Percentiles rank a stretch among this genome's conserved stretches.
phyloP scores from a whole-genome alignment of 2,329 filamentous ascomycete species.

The Plectosphaerella cucumerina region DNA sequence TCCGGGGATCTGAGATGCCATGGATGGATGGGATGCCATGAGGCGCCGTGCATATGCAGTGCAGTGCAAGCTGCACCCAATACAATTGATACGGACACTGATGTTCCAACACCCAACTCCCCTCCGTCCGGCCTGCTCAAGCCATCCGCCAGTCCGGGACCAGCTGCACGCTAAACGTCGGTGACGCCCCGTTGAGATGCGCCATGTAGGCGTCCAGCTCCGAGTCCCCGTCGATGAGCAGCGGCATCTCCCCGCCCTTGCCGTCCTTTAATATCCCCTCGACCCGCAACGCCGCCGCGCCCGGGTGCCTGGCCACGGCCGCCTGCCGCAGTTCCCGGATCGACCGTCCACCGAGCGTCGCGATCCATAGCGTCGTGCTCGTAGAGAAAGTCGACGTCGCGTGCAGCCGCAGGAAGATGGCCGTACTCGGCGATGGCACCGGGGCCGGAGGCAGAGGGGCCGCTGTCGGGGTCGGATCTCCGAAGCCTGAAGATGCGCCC shows the following conservation, averaged over 20 bases:
- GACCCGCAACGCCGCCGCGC: conserved; percentile 53
- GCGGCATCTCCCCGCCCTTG: conserved; percentile 55
- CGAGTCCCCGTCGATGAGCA: conserved; percentile 65
- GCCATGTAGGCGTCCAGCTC: conserved; percentile 69
- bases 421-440: conserved; percentile 29
- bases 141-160: conserved; percentile 15
- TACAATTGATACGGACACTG: no score
- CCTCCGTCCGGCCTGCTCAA: no score
- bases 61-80: not conserved
- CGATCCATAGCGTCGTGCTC: conserved; percentile 59
- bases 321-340: conserved; percentile 60
- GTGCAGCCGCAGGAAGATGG: conserved; percentile 67
- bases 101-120: no score
- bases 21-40: no score
- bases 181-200: conserved; percentile 48
- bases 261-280: conserved; percentile 62
- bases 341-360: conserved; percentile 53
- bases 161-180: conserved; percentile 39
- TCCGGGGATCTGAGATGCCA: no score
- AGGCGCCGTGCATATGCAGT: not conserved
- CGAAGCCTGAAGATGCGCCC: conserved; percentile 31
- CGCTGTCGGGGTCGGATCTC: conserved; percentile 20
- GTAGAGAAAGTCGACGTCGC: conserved; percentile 54
- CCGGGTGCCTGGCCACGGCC: conserved; percentile 57
- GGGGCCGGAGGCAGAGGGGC: conserved; percentile 9